Percentiles rank a stretch among this genome's conserved stretches.
phyloP scores from a whole-genome alignment of 345 rosid species.

The Toxicodendron radicans region DNA sequence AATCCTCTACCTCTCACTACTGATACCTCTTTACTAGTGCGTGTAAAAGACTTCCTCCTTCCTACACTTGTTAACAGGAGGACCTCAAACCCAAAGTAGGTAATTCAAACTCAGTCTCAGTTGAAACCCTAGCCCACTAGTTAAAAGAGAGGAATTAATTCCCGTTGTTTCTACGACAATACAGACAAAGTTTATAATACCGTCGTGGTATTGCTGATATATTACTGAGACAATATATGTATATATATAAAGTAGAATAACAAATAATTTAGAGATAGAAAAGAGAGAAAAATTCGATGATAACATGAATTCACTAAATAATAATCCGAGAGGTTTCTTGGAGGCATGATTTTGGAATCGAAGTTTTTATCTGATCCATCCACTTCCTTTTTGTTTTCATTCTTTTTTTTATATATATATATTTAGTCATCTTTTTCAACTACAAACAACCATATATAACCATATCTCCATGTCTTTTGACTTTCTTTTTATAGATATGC shows the following conservation, averaged over 20 bases:
- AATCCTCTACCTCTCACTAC: neutral
- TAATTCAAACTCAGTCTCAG: too few relatives aligned
- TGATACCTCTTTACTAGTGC: neutral
- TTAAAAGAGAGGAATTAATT: too few relatives aligned
- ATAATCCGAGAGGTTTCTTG: neutral
- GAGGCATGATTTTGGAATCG: constrained; percentile 15
- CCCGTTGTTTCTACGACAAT: too few relatives aligned
- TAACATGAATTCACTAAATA: neutral
- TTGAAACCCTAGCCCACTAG: too few relatives aligned
- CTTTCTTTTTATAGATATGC: neutral
- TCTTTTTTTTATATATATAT: neutral
- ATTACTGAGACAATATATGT: too few relatives aligned
- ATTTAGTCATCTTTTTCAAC: neutral
- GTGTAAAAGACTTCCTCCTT: neutral
- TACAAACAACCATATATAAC: neutral
- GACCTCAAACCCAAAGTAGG: too few relatives aligned
- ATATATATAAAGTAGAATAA: too few relatives aligned
- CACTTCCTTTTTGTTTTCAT: neutral
- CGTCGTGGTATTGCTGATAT: too few relatives aligned
- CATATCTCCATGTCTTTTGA: constrained; percentile 11
- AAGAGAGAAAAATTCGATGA: too few relatives aligned
- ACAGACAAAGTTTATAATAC: too few relatives aligned
- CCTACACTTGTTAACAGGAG: neutral
- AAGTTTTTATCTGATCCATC: neutral
- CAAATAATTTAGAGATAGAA: too few relatives aligned